These are phyloP conservation scores for Paramecium biaurelia DNA, from an alignment of 73 alveolate genomes.

Conservation along the genomic window DNA sequence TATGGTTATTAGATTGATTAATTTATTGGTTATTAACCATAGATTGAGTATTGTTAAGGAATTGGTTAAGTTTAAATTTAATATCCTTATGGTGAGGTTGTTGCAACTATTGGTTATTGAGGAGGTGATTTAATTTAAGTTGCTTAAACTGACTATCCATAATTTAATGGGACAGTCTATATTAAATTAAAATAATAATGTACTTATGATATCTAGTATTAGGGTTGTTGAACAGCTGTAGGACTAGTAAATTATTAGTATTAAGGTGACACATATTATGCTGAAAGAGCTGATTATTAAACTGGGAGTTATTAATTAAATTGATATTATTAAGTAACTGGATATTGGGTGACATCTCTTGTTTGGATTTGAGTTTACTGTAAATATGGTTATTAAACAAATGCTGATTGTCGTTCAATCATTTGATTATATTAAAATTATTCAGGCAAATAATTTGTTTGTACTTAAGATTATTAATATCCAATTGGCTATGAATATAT, in stretches of 20 bases:
- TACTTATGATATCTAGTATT: not conserved
- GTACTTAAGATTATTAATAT: not conserved
- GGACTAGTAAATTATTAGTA: not conserved
- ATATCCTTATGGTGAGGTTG: not conserved
- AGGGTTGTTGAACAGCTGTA: not conserved
- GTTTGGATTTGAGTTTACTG: not conserved
- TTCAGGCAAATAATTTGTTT: not conserved
- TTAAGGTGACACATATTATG: not conserved
- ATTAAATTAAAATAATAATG: not conserved
- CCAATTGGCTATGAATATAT: not conserved
- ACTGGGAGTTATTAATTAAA: not conserved
- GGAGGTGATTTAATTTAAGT: not conserved
- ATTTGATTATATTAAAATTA: not conserved
- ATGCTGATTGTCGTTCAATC: not conserved
- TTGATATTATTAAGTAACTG: not conserved
- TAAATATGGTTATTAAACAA: not conserved
- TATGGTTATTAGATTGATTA: not conserved
- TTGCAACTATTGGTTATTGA: not conserved
- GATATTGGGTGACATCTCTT: not conserved
- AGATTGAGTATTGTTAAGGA: not conserved
- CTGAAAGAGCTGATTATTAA: not conserved
- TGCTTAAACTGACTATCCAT: not conserved
- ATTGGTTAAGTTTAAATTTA: not conserved
- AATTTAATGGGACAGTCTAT: not conserved
- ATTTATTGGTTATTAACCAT: not conserved